Evolutionary conservation across 73 alveolate genomes (phyloP).

Genomic region (Strombidium stylifer): DNA sequence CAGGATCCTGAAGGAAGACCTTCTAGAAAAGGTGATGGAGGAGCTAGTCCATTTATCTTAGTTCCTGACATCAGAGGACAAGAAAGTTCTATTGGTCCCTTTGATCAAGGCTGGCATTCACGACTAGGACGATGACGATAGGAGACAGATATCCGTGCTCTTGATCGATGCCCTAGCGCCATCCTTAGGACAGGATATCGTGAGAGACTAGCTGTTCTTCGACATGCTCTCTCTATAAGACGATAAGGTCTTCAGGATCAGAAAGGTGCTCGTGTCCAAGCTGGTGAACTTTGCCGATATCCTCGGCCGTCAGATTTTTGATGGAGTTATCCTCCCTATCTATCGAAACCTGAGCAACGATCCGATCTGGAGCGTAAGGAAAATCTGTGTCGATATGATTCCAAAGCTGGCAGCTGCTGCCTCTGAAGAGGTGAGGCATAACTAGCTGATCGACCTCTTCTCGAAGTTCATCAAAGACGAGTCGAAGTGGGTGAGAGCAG

Average conservation of each 20-base stretch:
- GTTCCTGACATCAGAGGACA: constrained; percentile 25
- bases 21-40: constrained; percentile 4
- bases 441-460: constrained; percentile 59
- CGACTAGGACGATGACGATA: constrained; percentile 50
- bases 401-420: constrained; percentile 58
- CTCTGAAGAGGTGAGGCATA: constrained; percentile 50
- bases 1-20: constrained; percentile 12
- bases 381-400: constrained; percentile 77
- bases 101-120: constrained; percentile 19
- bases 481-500: constrained; percentile 82
- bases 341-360: constrained; percentile 69
- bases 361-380: constrained; percentile 86
- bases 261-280: constrained; percentile 55
- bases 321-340: constrained; percentile 64
- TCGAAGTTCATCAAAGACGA: constrained; percentile 59
- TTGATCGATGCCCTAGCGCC: constrained; percentile 53
- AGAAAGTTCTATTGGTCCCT: constrained; percentile 22
- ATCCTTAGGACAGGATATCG: constrained; percentile 47
- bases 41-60: constrained; percentile 9
- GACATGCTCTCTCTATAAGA: constrained; percentile 68
- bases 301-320: constrained; percentile 52
- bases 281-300: constrained; percentile 54
- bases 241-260: constrained; percentile 61
- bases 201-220: constrained; percentile 55
- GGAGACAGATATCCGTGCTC: constrained; percentile 56